phyloP scores from a whole-genome alignment of 768 basidiomycete species.

The Phlebiopsis gigantea region DNA sequence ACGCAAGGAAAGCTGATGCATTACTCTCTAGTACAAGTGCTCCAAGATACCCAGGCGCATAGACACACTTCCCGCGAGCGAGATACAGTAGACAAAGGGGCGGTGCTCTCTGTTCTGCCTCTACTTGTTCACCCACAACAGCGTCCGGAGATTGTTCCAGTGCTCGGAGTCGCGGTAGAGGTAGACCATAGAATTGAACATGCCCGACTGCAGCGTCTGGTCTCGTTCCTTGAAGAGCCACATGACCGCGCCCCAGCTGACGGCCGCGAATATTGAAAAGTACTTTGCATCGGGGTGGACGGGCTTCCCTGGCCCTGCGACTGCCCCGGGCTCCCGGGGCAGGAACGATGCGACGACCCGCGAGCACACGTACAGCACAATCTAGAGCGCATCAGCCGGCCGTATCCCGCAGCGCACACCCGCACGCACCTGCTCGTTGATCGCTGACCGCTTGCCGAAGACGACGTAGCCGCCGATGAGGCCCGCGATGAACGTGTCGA shows the following conservation, averaged over 20 bases:
- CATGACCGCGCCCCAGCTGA: slow-evolving; percentile 96
- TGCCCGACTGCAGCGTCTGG: slow-evolving; percentile 92
- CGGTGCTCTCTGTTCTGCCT: slow-evolving; percentile 18
- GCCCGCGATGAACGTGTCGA: slow-evolving; percentile 91
- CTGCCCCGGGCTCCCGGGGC: slow-evolving; percentile 55
- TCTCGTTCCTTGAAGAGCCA: slow-evolving; percentile 86
- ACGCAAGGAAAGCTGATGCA: not conserved
- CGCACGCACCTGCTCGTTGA: slow-evolving; percentile 81
- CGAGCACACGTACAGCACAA: slow-evolving; percentile 93
- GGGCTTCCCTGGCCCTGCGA: slow-evolving; percentile 41
- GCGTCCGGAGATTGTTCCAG: slow-evolving; percentile 77
- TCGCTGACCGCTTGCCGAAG: slow-evolving; percentile 80
- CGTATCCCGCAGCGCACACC: not conserved
- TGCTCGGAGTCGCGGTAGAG: slow-evolving; percentile 89
- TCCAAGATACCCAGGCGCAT: slow-evolving; percentile 46
- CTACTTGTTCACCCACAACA: slow-evolving; percentile 90
- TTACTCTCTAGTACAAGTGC: slow-evolving; percentile 53
- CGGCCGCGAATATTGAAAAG: slow-evolving; percentile 82
- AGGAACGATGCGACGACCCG: slow-evolving; percentile 90
- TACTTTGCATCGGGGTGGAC: slow-evolving; percentile 80
- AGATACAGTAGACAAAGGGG: not conserved
- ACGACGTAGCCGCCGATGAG: slow-evolving; percentile 87
- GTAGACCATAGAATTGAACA: slow-evolving; percentile 96
- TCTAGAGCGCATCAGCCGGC: slow-evolving; percentile 39
- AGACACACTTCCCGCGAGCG: slow-evolving; percentile 33